These are phyloP conservation scores for Priceomyces castillae DNA, from an alignment of 805 yeast species.

Conservation along the genomic window DNA sequence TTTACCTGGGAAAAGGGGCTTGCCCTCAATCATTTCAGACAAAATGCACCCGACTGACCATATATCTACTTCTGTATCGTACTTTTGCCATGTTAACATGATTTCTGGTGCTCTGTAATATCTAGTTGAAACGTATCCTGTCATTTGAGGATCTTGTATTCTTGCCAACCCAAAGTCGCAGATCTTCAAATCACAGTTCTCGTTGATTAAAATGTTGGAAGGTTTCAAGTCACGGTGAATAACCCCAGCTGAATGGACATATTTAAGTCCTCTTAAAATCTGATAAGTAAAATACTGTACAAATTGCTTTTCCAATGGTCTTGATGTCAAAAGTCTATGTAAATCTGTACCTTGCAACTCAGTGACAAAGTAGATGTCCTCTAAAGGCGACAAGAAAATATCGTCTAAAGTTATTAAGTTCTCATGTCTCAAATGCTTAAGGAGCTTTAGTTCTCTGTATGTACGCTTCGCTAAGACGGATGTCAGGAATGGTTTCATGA, in stretches of 20 bases:
- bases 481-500: conserved; percentile 95
- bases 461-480: conserved; percentile 95
- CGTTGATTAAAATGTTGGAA: conserved; percentile 77
- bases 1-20: conserved; percentile 95
- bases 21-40: conserved; percentile 96
- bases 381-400: conserved; percentile 89
- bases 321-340: conserved; percentile 82
- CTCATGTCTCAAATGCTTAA: conserved; percentile 92
- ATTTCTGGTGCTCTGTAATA: conserved; percentile 98
- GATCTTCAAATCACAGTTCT: conserved; percentile 86
- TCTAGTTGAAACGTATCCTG: conserved; percentile 94
- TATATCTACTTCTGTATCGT: conserved; percentile 93
- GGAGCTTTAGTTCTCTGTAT: conserved; percentile 87
- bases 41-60: conserved; percentile 98
- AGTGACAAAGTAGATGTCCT: conserved; percentile 94
- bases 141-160: conserved; percentile 98
- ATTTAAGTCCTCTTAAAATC: conserved; percentile 83
- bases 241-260: conserved; percentile 89
- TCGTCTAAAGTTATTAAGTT: conserved; percentile 90
- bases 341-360: conserved; percentile 96
- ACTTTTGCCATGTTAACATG: conserved; percentile 98
- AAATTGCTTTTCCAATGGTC: conserved; percentile 94
- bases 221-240: conserved; percentile 90
- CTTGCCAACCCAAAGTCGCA: conserved; percentile 96
- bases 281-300: conserved; percentile 96